Conservation (phyloP, 352 stramenopile genomes). For the Globisporangium radiosum region DNA sequence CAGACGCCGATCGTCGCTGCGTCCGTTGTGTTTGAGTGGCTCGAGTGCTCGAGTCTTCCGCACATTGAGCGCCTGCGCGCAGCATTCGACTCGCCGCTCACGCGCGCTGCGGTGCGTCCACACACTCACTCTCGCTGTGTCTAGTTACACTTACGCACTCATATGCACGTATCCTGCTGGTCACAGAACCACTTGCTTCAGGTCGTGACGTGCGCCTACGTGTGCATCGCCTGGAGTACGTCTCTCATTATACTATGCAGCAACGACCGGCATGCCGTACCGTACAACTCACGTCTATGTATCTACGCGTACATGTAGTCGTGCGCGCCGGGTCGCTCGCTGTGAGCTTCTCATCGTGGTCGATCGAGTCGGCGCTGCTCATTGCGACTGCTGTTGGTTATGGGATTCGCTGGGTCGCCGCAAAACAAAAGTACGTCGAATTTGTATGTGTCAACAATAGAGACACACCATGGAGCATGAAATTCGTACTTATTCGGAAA, state of each 20-base stretch:
- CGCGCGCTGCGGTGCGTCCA: slow-evolving; percentile 47
- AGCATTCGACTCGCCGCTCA: slow-evolving; percentile 63
- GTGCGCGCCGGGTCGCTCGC: slow-evolving; percentile 57
- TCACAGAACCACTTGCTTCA: slow-evolving; percentile 72
- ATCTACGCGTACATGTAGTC: slow-evolving; percentile 25
- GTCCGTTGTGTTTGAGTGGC: slow-evolving; percentile 78
- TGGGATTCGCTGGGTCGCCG: slow-evolving; percentile 62
- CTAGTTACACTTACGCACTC: background rate
- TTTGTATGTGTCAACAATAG: background rate
- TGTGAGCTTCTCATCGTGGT: slow-evolving; percentile 78
- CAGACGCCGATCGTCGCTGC: slow-evolving; percentile 61
- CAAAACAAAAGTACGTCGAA: slow-evolving; percentile 71
- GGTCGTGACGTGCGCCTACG: slow-evolving; percentile 69
- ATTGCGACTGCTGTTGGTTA: slow-evolving; percentile 71
- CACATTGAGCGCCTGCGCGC: slow-evolving; percentile 63
- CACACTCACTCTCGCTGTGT: background rate
- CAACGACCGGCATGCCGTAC: too few species aligned
- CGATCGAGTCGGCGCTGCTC: slow-evolving; percentile 68
- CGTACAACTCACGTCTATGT: background rate
- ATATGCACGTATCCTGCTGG: background rate
- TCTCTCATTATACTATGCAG: slow-evolving; percentile 3
- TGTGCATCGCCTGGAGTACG: slow-evolving; percentile 81
- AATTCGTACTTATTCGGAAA: too few species aligned
- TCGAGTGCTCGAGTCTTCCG: slow-evolving; percentile 55
- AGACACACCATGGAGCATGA: too few species aligned